phyloP scores from a whole-genome alignment of 163 green algal species.

The Trebouxia gelatinosa region DNA sequence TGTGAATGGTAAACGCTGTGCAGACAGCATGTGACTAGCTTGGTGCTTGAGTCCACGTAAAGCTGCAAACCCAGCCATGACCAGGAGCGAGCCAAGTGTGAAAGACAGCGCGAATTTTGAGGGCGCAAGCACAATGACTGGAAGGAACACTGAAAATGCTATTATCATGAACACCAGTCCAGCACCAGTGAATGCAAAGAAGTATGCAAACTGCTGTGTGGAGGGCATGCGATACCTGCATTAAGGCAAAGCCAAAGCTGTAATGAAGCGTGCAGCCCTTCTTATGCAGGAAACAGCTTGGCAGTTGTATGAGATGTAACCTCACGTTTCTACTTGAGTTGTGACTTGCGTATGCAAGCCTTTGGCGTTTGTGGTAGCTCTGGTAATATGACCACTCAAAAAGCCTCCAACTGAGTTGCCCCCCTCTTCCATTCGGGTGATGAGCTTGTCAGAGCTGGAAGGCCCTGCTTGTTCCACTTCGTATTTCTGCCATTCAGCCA shows the following conservation, averaged over 20 bases:
- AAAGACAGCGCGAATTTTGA: constrained; percentile 96
- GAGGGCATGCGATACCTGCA: constrained; percentile 32
- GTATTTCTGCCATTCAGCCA: constrained; percentile 69
- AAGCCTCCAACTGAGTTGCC: constrained; percentile 12
- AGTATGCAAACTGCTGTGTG: constrained; percentile 63
- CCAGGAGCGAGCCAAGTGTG: constrained; percentile 76
- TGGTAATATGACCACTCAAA: constrained; percentile 12
- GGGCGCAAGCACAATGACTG: constrained; percentile 86
- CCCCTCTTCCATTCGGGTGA: constrained; percentile 47
- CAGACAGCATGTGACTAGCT: constrained; percentile 75
- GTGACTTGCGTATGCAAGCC: constrained; percentile 26
- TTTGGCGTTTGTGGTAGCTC: constrained; percentile 32
- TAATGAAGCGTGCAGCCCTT: background rate
- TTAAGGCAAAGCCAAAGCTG: background rate
- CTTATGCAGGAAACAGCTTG: background rate
- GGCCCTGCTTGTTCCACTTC: constrained; percentile 31
- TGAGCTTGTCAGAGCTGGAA: constrained; percentile 27
- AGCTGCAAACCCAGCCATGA: constrained; percentile 77
- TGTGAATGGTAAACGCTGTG: constrained; percentile 80
- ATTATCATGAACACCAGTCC: constrained; percentile 84
- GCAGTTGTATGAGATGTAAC: background rate
- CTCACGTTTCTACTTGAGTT: constrained; percentile 5
- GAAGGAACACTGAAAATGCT: constrained; percentile 89
- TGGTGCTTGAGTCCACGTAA: constrained; percentile 81
- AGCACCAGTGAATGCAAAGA: constrained; percentile 71